Conservation (phyloP, 306 rosid species). For the Begonia peltatifolia region DNA sequence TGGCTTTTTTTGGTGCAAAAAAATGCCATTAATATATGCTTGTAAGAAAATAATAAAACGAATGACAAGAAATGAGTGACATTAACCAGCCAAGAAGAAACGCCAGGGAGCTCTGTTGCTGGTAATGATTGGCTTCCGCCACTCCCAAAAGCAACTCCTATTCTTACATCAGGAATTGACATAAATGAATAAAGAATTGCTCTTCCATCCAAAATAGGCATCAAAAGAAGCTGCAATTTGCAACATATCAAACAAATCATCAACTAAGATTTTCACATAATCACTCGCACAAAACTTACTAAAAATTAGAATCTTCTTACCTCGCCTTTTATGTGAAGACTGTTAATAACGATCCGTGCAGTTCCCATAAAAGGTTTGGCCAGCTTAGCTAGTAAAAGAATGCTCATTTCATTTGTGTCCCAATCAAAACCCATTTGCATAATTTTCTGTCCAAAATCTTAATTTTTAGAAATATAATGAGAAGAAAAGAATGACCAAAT, state of each 20-base stretch:
- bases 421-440: slow-evolving; percentile 84
- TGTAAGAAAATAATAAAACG: too few species aligned
- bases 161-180: slow-evolving; percentile 77
- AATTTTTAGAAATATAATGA: too few species aligned
- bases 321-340: slow-evolving; percentile 90
- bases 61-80: neutral
- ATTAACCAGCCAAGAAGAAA: slow-evolving; percentile 89
- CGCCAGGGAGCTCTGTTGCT: slow-evolving; percentile 89
- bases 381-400: slow-evolving; percentile 79
- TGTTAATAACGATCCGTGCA: slow-evolving; percentile 86
- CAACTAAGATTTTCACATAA: too few species aligned
- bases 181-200: slow-evolving; percentile 72
- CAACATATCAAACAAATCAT: slow-evolving; percentile 2
- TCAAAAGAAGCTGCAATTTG: slow-evolving; percentile 54
- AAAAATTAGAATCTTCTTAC: slow-evolving; percentile 31
- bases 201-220: slow-evolving; percentile 74
- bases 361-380: slow-evolving; percentile 81
- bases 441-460: slow-evolving; percentile 37
- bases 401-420: slow-evolving; percentile 91
- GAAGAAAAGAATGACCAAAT: too few species aligned
- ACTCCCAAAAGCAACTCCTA: slow-evolving; percentile 94
- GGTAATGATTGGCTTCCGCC: slow-evolving; percentile 97
- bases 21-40: too few species aligned
- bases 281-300: too few species aligned
- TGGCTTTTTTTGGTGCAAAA: too few species aligned